Conservation (phyloP, 176 grass and related monocot species). For the Rhynchospora tenuis region DNA sequence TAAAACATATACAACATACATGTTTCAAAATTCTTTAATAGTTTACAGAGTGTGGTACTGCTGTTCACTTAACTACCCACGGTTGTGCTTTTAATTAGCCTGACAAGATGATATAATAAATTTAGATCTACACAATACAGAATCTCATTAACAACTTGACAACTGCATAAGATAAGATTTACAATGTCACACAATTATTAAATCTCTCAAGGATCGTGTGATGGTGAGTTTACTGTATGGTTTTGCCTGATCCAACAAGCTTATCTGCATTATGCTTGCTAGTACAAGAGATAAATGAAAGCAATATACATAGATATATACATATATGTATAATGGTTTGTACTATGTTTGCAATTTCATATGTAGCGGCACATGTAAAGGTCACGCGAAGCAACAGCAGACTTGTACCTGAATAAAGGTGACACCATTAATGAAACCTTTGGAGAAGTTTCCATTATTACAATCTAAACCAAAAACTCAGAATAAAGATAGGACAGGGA, state of each 20-base stretch:
- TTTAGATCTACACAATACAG: background rate
- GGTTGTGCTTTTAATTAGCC: background rate
- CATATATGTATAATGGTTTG: background rate
- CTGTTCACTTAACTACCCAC: background rate
- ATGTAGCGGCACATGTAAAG: background rate
- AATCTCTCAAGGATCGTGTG: background rate
- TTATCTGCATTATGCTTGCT: background rate
- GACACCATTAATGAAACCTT: background rate
- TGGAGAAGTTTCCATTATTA: constrained; percentile 3
- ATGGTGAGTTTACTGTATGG: background rate
- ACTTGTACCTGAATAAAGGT: constrained; percentile 9
- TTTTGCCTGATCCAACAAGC: background rate
- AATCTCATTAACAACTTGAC: background rate
- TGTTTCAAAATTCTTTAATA: too few relatives aligned
- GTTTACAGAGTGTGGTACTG: too few relatives aligned
- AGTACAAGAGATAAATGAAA: background rate
- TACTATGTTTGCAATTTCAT: background rate
- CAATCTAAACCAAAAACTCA: background rate
- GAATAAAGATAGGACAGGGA: background rate
- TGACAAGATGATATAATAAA: background rate
- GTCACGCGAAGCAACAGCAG: background rate
- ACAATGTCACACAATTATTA: background rate
- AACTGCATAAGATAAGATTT: constrained; percentile 4
- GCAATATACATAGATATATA: background rate
- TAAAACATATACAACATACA: too few relatives aligned